Base-by-base conservation (phyloP, 352 stramenopile species). In the Globisporangium yorkense region DNA sequence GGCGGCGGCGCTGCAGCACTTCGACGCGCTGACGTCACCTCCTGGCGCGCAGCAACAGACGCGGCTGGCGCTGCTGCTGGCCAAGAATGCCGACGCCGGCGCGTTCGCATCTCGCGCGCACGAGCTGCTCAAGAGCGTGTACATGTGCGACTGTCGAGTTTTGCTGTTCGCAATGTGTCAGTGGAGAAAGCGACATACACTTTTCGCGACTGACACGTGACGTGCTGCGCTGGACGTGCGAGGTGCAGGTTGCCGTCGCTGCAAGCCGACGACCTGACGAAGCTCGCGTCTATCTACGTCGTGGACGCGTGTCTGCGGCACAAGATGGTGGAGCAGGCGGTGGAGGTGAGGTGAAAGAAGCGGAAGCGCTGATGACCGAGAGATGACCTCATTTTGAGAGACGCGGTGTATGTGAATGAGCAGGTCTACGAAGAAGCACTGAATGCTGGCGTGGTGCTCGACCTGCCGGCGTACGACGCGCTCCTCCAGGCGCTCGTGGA, bases 251-350 rank as follows among this genome's bases (percentile, higher is more conserved):
- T 43, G 8, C 65, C 75, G 18, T 31, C 57, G 18, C 76, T 88
- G n/a, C 16, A 68, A n/a, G 52, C 65, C n/a, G 77, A 87, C 56
- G 80, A 90, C 48, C 66, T 68, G 16, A 90, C 77, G 52, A 80
- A 83, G 46, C 55, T 90, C 39, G 80, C 80, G 44, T 74, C 65
- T 27, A 88, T 90, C 54, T 88, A 82, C 65, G 72, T 86, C 18
- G 55, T 83, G n/a, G 76, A 87, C 50, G 74, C 68, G 27, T 90
- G 80, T 69, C 53, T 88, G 29, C 62, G 70, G 6, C 63, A 79
- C 45, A 48, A 71, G 3, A 67, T 84, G 56, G 59, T 88, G 24
- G 24, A 67, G 35, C 68, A 88, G 54, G 80, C 80, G 0, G 52
- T 84, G 20, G 57, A 77, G 47, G 70, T 77, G 62, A 31, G 16